Conservation (phyloP, 352 stramenopile genomes). For the Phytophthora lateralis region DNA sequence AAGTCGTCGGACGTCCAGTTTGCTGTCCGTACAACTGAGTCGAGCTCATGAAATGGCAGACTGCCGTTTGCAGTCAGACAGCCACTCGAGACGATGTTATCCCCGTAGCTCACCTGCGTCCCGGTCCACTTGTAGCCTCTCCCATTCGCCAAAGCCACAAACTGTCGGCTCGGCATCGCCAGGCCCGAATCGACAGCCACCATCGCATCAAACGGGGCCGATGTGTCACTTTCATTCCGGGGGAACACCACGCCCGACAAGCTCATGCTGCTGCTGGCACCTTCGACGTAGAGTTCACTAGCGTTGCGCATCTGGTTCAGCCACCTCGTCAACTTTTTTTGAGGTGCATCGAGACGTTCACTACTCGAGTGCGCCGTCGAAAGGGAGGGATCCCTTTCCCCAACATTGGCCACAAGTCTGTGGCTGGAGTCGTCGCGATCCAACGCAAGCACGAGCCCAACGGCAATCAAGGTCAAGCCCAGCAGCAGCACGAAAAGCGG, state of each 20-base stretch:
- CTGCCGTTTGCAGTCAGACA: conserved; percentile 21
- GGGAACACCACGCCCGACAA: conserved; percentile 30
- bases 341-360: conserved; percentile 13
- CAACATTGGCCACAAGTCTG: neutral
- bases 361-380: conserved; percentile 1
- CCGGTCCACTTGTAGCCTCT: conserved; percentile 34
- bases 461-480: conserved; percentile 20
- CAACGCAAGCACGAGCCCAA: conserved; percentile 28
- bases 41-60: conserved; percentile 11
- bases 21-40: conserved; percentile 20
- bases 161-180: conserved; percentile 18
- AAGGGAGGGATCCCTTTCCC: conserved; percentile 5
- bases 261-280: conserved; percentile 22
- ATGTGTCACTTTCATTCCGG: conserved; percentile 9
- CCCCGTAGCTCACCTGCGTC: conserved; percentile 18
- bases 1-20: conserved; percentile 18
- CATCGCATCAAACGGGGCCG: conserved; percentile 24
- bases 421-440: conserved; percentile 12
- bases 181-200: conserved; percentile 16
- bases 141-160: conserved; percentile 25
- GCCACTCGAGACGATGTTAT: conserved; percentile 20
- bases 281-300: conserved; percentile 29
- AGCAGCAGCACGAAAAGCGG: conserved; percentile 14
- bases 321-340: conserved; percentile 26
- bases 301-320: conserved; percentile 23